phyloP scores from a whole-genome alignment of 495 filamentous ascomycete species.

The Letharia columbiana region DNA sequence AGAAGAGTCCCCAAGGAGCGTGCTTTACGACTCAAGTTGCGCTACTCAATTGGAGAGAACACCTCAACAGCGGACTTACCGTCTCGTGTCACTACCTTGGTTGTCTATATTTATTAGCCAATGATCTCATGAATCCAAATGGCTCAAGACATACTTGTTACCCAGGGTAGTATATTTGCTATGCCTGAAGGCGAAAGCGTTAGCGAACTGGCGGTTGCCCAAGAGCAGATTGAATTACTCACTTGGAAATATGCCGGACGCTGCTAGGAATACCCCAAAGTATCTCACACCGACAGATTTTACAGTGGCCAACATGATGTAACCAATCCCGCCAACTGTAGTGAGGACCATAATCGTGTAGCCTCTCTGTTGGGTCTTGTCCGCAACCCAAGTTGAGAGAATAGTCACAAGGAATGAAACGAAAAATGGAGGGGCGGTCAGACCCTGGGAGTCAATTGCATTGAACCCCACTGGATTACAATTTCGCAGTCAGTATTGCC shows the following conservation, averaged over 20 bases:
- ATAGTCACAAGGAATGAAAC: slow-evolving; percentile 64
- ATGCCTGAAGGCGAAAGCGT: slow-evolving; percentile 39
- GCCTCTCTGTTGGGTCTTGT: slow-evolving; percentile 63
- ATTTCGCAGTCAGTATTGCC: too few species aligned
- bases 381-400: slow-evolving; percentile 60
- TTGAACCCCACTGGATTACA: slow-evolving; percentile 52
- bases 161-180: slow-evolving; percentile 66
- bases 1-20: neutral
- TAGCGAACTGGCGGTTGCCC: neutral
- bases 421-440: slow-evolving; percentile 76
- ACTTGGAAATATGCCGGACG: slow-evolving; percentile 40
- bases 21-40: neutral
- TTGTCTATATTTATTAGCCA: slow-evolving; percentile 4
- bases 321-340: slow-evolving; percentile 58
- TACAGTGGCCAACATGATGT: slow-evolving; percentile 58
- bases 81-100: slow-evolving; percentile 13
- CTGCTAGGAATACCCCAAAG: slow-evolving; percentile 59
- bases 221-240: neutral
- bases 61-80: slow-evolving; percentile 2
- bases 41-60: neutral
- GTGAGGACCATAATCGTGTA: slow-evolving; percentile 55
- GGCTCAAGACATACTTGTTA: slow-evolving; percentile 42
- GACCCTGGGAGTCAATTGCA: slow-evolving; percentile 64
- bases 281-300: slow-evolving; percentile 53
- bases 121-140: neutral